Base-by-base conservation (phyloP, 192 early-diverging fungal species). In the Linnemannia exigua region DNA sequence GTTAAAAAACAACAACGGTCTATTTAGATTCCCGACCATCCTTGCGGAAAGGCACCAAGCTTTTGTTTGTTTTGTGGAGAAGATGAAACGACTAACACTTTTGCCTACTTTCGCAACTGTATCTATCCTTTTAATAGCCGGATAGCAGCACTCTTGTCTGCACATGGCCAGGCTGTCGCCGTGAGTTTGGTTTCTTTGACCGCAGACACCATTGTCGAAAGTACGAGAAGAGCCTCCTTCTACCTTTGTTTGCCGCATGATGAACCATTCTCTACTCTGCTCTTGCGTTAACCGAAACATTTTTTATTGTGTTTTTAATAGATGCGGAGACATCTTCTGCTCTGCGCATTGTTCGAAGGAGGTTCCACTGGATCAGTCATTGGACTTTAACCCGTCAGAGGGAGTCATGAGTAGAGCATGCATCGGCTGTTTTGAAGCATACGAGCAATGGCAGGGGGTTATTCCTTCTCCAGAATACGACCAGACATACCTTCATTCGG, bases 291-390 rank as follows among this genome's bases (percentile, higher is more conserved):
- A 63, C 58, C 58, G 12, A 63, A 63, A 36, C 41, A 15, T 50
- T 50, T 31, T 52, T 50, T 38, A 74, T 81, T 9, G 20, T 47
- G 41, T 20, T 44, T 37, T 25, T 22, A 22, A 36, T 61, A 84
- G 81, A 25, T 84, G 81, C 17, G 81, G 81, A 5, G 81, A 84
- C 22, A 84, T 84, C 50, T 86, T 86, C 73, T 86, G 84, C 75
- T 77, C 78, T 36, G 47, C 84, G 7, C 84, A 86, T 73, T 79
- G 84, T 47, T 86, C 84, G 48, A 79, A 80, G 67, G 72, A 63
- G 25, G 41, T 86, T 19, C 84, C 84, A 20, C 44, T 86, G 72
- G 84, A 86, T 61, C 61, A 80, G 25, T 68, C 75, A 28, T 47
- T 86, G 70, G 84, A 86, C 28, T 86, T 86, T 66, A 86, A 77